Base-by-base conservation (phyloP, 2,329 filamentous ascomycete species). In the Cladophialophora yegresii region DNA sequence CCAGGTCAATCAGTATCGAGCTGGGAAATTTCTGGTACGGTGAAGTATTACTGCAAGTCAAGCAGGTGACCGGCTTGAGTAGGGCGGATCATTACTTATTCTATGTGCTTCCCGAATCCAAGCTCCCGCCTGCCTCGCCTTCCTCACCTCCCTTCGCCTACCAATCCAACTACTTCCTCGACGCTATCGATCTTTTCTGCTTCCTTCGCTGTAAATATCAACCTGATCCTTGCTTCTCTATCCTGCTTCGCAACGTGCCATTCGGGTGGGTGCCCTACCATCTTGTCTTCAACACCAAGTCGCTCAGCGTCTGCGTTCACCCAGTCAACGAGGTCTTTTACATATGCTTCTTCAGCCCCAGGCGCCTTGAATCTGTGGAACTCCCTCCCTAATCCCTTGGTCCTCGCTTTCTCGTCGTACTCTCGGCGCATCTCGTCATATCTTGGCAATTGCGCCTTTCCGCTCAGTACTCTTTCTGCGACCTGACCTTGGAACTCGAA, bases 401-500 rank as follows among this genome's bases (percentile, higher is more conserved):
- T 49, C 13, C 58, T 53, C 6, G 76, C 40, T 13, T 69, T 68
- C 5, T 67, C 67, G 20, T 62, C 26, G 54, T 78, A 79, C 62
- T 77, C 74, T 0, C 45, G 47, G 22, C 74, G 69, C 70, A 77
- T 85, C 0, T 68, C 74, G 1, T 77, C 75, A 33, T 73, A 57
- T 0, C 72, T 65, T 0, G 87, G 86, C 22, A 89, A 72, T 1
- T 70, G 66, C 0, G 80, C 80, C 33, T 79, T 77, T 0, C 84
- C 85, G 0, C 83, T 77, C 3, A 87, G 79, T 0, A 87, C 82
- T 2, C 84, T 81, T 0, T 87, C 83, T 0, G 88, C 77, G 0
- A 81, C 82, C 67, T 87, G 84, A 0, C 86, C 87, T 72, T 91
- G 88, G 69, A 89, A 89, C 65, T 90, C 88, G 65, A 89, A 90